phyloP scores from a whole-genome alignment of 371 early-diverging fungal species.

The Syncephalis fuscata region DNA sequence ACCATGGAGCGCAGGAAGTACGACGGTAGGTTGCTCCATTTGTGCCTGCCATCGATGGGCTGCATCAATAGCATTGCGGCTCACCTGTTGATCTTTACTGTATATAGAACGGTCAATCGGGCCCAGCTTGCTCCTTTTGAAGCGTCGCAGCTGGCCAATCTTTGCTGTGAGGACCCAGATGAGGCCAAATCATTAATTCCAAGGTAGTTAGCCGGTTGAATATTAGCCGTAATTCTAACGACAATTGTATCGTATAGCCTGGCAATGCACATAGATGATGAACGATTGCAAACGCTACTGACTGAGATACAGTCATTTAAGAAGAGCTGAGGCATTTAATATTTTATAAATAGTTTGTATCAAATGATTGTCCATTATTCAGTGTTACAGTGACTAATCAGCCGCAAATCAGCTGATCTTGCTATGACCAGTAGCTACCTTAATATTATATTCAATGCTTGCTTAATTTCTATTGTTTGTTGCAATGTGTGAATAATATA shows the following conservation, averaged over 20 bases:
- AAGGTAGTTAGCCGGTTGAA: conserved; percentile 24
- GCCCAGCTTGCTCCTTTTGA: conserved; percentile 56
- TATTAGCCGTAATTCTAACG: not conserved
- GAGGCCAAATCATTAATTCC: conserved; percentile 74
- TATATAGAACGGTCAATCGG: conserved; percentile 12
- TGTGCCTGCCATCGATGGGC: not conserved
- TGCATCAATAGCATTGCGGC: not conserved
- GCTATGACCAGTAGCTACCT: no score
- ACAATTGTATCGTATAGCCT: not conserved
- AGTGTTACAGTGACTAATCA: no score
- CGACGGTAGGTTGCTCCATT: conserved; percentile 33
- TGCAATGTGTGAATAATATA: no score
- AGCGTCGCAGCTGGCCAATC: conserved; percentile 73
- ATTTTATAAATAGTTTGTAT: no score
- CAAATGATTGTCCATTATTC: no score
- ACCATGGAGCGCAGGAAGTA: conserved; percentile 71
- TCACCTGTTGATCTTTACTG: not conserved
- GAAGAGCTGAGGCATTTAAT: not conserved
- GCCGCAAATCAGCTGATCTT: no score
- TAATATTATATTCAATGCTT: no score
- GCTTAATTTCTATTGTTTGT: no score
- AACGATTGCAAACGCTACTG: not conserved
- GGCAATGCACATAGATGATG: not conserved
- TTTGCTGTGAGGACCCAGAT: conserved; percentile 73
- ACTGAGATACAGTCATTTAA: not conserved